phyloP scores from a whole-genome alignment of 805 yeast species.

The Wickerhamomyces xylosicus region DNA sequence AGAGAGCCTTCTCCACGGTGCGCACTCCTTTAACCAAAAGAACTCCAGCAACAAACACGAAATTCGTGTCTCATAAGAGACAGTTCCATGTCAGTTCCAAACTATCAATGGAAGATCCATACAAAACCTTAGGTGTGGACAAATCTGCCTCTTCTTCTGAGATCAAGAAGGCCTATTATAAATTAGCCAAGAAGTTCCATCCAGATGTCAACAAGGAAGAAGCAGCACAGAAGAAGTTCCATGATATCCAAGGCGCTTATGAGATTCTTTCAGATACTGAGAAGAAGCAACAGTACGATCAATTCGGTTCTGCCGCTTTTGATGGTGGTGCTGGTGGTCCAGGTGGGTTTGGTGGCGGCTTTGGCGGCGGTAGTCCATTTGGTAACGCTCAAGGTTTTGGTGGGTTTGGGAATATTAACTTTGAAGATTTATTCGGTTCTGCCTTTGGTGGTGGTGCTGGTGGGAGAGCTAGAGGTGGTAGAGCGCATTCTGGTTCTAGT shows the following conservation, averaged over 20 bases:
- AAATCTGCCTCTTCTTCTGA: conserved; percentile 65
- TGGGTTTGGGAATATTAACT: conserved; percentile 28
- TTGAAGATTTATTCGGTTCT: conserved; percentile 55
- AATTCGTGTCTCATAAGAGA: background rate
- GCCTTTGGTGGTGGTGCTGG: conserved; percentile 30
- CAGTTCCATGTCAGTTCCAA: conserved; percentile 33
- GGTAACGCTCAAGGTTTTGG: conserved; percentile 17
- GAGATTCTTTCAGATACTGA: conserved; percentile 80
- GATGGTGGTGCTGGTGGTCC: conserved; percentile 29
- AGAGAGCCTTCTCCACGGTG: background rate
- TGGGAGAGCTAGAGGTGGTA: conserved; percentile 8
- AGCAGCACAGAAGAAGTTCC: conserved; percentile 82
- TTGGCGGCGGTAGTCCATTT: conserved; percentile 41
- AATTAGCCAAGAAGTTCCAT: conserved; percentile 86
- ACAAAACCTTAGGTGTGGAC: conserved; percentile 70
- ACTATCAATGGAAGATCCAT: conserved; percentile 54
- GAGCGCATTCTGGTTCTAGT: conserved; percentile 14
- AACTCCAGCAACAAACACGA: too few relatives aligned
- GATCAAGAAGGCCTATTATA: conserved; percentile 89
- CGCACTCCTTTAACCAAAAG: background rate
- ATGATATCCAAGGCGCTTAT: conserved; percentile 88
- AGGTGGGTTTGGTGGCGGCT: conserved; percentile 35
- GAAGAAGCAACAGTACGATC: conserved; percentile 84
- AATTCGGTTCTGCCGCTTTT: conserved; percentile 82
- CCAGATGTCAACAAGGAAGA: conserved; percentile 94